Evolutionary conservation across 139 green algal species (phyloP).

Genomic region (Coelastrella sp.): DNA sequence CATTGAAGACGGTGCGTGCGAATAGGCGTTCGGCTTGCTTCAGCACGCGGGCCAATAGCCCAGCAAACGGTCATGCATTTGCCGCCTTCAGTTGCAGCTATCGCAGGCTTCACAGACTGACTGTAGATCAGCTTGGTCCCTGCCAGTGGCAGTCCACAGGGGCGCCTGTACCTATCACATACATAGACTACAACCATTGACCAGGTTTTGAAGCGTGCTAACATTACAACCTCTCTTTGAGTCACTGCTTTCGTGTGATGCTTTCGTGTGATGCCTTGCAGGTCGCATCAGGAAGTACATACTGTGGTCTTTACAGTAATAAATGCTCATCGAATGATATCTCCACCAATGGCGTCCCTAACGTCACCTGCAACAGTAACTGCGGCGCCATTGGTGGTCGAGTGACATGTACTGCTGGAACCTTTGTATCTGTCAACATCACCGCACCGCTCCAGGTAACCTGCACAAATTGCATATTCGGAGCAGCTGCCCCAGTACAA

Average conservation of each 20-base stretch:
- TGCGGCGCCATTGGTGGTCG: too few relatives aligned
- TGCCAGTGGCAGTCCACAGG: neutral
- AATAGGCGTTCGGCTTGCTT: neutral
- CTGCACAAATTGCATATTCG: neutral
- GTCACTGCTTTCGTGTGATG: neutral
- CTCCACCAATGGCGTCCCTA: neutral
- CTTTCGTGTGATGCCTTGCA: neutral
- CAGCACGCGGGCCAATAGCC: neutral
- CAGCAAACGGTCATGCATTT: neutral
- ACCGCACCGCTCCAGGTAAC: neutral
- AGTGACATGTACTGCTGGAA: neutral
- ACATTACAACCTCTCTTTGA: neutral
- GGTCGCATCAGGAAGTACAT: neutral
- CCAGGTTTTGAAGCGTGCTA: neutral
- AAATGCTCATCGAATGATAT: neutral
- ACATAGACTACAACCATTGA: neutral
- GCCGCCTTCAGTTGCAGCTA: neutral
- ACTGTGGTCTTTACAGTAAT: neutral
- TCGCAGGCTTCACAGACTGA: neutral
- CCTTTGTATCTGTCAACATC: neutral
- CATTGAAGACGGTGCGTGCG: neutral
- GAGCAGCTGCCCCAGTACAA: neutral
- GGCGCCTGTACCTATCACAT: neutral
- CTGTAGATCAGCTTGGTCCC: neutral
- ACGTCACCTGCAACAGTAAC: neutral